These are phyloP conservation scores for Phytophthora ramorum DNA, from an alignment of 352 stramenopile species.

Conservation along the genomic window DNA sequence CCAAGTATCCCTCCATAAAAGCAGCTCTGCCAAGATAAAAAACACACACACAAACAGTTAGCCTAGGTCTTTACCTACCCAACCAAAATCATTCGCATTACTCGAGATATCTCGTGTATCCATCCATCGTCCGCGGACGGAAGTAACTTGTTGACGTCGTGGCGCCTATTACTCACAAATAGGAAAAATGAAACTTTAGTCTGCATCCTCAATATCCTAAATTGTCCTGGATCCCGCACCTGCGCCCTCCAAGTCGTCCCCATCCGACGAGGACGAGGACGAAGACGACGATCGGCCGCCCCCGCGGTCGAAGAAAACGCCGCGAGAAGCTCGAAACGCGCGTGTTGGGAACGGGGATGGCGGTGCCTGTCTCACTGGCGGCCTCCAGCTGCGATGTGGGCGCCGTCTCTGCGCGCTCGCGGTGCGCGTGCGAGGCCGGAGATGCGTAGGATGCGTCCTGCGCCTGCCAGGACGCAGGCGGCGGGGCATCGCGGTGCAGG, in stretches of 20 bases:
- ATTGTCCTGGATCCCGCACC: slow-evolving; percentile 5
- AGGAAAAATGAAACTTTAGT: slow-evolving; percentile 9
- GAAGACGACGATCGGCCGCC: slow-evolving; percentile 37
- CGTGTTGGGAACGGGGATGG: slow-evolving; percentile 23
- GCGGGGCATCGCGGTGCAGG: slow-evolving; percentile 27
- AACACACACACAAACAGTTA: too few relatives aligned
- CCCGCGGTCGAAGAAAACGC: slow-evolving; percentile 34
- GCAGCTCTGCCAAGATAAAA: slow-evolving; percentile 47
- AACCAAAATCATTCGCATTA: slow-evolving; percentile 14
- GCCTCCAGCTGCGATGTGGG: slow-evolving; percentile 24
- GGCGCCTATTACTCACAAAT: neutral
- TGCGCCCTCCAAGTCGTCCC: slow-evolving; percentile 27
- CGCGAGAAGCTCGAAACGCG: slow-evolving; percentile 33
- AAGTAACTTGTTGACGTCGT: slow-evolving; percentile 73
- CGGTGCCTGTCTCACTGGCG: slow-evolving; percentile 1
- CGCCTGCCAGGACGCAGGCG: neutral
- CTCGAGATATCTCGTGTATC: slow-evolving; percentile 72
- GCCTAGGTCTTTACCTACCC: too few relatives aligned
- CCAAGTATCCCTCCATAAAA: slow-evolving; percentile 80
- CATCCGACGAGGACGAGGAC: slow-evolving; percentile 34
- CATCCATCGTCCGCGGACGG: slow-evolving; percentile 61
- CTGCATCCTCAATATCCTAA: neutral
- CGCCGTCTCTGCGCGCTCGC: slow-evolving; percentile 41
- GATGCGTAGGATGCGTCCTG: slow-evolving; percentile 11
- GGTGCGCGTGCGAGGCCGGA: slow-evolving; percentile 28